These are phyloP conservation scores for Mimosa bimucronata DNA, from an alignment of 306 rosid species.

Conservation along the genomic window DNA sequence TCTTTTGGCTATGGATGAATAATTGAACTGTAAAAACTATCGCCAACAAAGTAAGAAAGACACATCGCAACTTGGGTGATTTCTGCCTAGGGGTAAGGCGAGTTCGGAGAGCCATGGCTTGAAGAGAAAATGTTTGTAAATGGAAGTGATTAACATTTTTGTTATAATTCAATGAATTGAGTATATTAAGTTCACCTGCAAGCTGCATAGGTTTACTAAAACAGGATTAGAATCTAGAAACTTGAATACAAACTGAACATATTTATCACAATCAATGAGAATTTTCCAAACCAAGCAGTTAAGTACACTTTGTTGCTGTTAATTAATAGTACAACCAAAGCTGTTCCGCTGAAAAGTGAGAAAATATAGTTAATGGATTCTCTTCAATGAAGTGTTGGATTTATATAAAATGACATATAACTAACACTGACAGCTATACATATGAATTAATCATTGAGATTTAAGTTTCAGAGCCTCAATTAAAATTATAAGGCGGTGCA, in stretches of 20 bases:
- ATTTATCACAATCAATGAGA: conserved; percentile 17
- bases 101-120: conserved; percentile 50
- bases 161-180: conserved; percentile 39
- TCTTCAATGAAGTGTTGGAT: conserved; percentile 3
- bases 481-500: neutral
- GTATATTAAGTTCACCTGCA: conserved; percentile 58
- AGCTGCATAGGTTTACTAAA: conserved; percentile 47
- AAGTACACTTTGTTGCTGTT: neutral
- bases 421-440: neutral
- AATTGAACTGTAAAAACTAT: conserved; percentile 56
- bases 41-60: conserved; percentile 48
- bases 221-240: conserved; percentile 24
- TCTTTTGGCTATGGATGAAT: conserved; percentile 49
- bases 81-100: conserved; percentile 48
- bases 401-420: neutral
- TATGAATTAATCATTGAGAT: neutral
- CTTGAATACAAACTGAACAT: conserved; percentile 7
- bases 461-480: neutral
- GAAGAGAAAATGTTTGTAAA: conserved; percentile 30
- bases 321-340: neutral
- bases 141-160: conserved; percentile 38
- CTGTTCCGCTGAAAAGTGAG: neutral
- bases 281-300: conserved; percentile 22
- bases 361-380: conserved; percentile 20
- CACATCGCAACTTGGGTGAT: conserved; percentile 47